Evolutionary conservation across 129 eudicot species (phyloP).

Genomic region (Dittrichia graveolens): DNA sequence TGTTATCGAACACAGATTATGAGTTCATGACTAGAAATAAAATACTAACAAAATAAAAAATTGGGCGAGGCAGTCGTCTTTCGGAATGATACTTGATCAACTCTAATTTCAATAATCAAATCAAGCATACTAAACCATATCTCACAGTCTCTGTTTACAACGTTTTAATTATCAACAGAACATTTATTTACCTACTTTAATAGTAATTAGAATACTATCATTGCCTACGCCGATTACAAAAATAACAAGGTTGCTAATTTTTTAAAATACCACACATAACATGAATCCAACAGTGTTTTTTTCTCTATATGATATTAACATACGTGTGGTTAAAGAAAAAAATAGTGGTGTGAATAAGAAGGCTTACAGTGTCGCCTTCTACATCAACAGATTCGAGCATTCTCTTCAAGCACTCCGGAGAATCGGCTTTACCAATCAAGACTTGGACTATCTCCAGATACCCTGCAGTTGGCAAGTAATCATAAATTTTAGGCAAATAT

Average conservation of each 20-base stretch:
- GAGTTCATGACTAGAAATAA: not conserved
- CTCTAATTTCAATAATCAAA: not conserved
- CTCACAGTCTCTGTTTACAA: not conserved
- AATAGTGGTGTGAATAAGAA: not conserved
- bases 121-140: not conserved
- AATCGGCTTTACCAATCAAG: slow-evolving; percentile 56
- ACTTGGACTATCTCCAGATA: slow-evolving; percentile 76
- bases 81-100: not conserved
- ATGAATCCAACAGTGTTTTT: no score
- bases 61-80: not conserved
- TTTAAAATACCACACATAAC: no score
- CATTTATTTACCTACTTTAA: not conserved
- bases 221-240: no score
- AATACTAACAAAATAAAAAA: not conserved
- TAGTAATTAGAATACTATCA: not conserved
- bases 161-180: not conserved
- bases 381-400: slow-evolving; percentile 85
- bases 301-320: no score
- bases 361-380: slow-evolving; percentile 93
- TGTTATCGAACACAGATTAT: not conserved
- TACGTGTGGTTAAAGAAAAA: no score
- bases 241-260: no score
- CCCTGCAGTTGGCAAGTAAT: slow-evolving; percentile 46
- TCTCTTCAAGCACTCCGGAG: slow-evolving; percentile 58
- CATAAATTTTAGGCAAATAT: not conserved